Conservation (phyloP, 441 rosid species). For the Croton laevigatus region DNA sequence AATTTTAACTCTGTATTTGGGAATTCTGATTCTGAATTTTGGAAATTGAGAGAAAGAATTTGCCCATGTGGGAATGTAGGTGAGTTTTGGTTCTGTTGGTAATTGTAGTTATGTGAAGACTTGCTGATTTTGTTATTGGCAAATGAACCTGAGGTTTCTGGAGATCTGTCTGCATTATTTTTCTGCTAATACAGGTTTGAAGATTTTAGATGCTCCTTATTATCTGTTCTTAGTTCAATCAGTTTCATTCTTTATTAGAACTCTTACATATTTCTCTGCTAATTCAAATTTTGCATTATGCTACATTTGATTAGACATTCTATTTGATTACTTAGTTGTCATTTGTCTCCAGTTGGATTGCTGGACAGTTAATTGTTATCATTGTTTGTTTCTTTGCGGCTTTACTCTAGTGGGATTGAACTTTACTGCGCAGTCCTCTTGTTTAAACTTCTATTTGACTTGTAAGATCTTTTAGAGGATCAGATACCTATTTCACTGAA, state of each 20-base stretch:
- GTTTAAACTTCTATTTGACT: conserved; percentile 11
- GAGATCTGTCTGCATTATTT: conserved; percentile 44
- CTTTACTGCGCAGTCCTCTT: conserved; percentile 10
- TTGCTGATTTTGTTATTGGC: conserved; percentile 31
- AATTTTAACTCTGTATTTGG: background rate
- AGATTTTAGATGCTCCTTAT: conserved; percentile 2
- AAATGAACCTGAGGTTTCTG: conserved; percentile 55
- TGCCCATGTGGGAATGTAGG: conserved; percentile 37
- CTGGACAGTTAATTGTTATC: conserved; percentile 11
- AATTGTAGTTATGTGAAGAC: conserved; percentile 20
- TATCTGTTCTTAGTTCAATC: background rate
- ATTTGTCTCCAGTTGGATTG: conserved; percentile 7
- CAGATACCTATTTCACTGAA: background rate
- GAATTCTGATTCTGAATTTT: background rate
- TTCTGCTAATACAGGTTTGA: conserved; percentile 44
- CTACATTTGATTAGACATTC: conserved; percentile 1
- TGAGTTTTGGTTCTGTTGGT: conserved; percentile 25
- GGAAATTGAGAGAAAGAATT: background rate
- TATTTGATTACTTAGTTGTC: conserved; percentile 11
- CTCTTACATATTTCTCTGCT: background rate
- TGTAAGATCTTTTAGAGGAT: background rate
- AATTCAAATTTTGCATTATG: background rate
- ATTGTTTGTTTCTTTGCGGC: conserved; percentile 13
- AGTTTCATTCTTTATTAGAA: background rate
- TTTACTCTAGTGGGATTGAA: background rate